Evolutionary conservation across 768 basidiomycete species (phyloP).

Genomic region (Tylopilus felleus): DNA sequence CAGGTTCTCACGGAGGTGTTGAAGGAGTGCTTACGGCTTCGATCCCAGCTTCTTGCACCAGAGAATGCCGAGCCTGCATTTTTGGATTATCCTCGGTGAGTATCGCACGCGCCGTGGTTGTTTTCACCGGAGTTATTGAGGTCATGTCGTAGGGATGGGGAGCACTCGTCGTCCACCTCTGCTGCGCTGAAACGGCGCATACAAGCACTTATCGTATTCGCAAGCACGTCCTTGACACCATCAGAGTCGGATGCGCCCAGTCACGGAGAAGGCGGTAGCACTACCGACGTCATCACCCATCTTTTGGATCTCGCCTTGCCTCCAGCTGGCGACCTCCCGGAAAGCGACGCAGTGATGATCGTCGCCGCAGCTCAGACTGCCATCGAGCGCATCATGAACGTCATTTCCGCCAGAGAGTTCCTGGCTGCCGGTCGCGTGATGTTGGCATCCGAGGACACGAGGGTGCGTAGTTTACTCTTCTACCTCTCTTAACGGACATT

Average conservation of each 20-base stretch:
- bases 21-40: conserved; percentile 61
- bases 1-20: conserved; percentile 65
- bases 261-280: conserved; percentile 21
- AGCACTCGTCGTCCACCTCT: conserved; percentile 45
- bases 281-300: conserved; percentile 44
- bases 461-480: conserved; percentile 38
- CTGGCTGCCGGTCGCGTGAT: conserved; percentile 53
- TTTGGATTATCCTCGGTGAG: conserved; percentile 54
- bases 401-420: conserved; percentile 73
- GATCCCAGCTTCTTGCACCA: conserved; percentile 39
- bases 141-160: conserved; percentile 49
- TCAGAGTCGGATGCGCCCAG: conserved; percentile 13
- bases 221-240: conserved; percentile 48
- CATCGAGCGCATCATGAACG: conserved; percentile 51
- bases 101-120: neutral
- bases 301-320: conserved; percentile 47
- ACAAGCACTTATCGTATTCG: conserved; percentile 64
- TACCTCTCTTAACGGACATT: neutral
- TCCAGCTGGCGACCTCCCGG: conserved; percentile 28
- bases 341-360: conserved; percentile 43
- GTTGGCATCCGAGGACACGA: conserved; percentile 48
- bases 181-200: conserved; percentile 55
- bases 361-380: conserved; percentile 45
- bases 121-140: neutral
- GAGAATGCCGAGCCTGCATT: conserved; percentile 42